phyloP scores from a whole-genome alignment of 169 alveolate genomes.

The Plasmodium yoelii region DNA sequence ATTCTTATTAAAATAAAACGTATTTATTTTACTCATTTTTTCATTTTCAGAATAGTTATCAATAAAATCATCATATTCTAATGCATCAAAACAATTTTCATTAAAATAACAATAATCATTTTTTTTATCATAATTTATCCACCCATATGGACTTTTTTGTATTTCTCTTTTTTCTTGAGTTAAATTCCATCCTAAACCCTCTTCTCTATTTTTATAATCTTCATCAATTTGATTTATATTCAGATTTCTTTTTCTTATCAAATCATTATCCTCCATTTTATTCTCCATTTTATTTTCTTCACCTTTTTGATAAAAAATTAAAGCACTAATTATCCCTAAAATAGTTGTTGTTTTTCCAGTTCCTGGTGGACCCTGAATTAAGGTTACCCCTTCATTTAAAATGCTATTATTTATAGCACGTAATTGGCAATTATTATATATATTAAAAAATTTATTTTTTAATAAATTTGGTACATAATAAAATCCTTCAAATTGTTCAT shows the following conservation, averaged over 20 bases:
- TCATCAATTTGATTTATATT: not conserved
- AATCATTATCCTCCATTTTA: not conserved
- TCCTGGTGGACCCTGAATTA: slow-evolving; percentile 99
- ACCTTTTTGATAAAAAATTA: slow-evolving; percentile 75
- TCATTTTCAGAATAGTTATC: slow-evolving; percentile 15
- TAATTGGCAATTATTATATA: slow-evolving; percentile 82
- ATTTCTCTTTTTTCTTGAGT: not conserved
- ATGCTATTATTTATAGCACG: slow-evolving; percentile 84
- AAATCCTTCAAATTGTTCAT: slow-evolving; percentile 35
- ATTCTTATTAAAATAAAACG: slow-evolving; percentile 17
- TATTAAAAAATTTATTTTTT: slow-evolving; percentile 75
- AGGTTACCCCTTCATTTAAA: slow-evolving; percentile 89
- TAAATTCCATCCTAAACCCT: too few relatives aligned
- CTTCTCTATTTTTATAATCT: not conserved
- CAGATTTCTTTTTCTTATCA: not conserved
- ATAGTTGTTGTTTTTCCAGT: slow-evolving; percentile 98
- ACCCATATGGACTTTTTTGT: slow-evolving; percentile 47
- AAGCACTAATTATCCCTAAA: slow-evolving; percentile 92
- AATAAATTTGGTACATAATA: slow-evolving; percentile 77
- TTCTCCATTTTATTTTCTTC: slow-evolving; percentile 1
- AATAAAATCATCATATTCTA: slow-evolving; percentile 69
- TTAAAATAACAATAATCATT: slow-evolving; percentile 39
- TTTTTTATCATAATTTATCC: slow-evolving; percentile 38
- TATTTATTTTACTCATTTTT: slow-evolving; percentile 9
- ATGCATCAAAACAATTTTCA: slow-evolving; percentile 68